Evolutionary conservation across 1,284 basidiomycete genomes (phyloP), one percentile per base, ranked within the genome.

Genomic region (Heterobasidion occidentale): DNA sequence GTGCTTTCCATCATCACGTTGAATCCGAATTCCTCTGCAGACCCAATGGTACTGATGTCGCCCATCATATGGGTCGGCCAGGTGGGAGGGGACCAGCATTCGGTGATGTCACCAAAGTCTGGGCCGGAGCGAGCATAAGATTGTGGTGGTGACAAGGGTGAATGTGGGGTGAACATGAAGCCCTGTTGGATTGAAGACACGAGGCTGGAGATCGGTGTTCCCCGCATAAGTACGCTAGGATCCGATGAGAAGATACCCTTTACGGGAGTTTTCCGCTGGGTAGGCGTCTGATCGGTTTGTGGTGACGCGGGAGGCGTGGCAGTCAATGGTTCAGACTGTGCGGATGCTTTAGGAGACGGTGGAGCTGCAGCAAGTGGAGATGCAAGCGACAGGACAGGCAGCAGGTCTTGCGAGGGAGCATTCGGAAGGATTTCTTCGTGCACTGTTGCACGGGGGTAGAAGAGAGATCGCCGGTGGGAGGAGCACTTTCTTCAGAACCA

Each of bases 121-220:
- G 38, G 38, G 12, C 12, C 38, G 5, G 11, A 3, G n/a, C 38
- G 38, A 42, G 44, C 55, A 38, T 83, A 81, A 35, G 74, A 72
- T 53, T 77, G 72, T 15, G 80, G 77, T 19, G 82, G 83, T 3
- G 83, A 84, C 38, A 84, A 70, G 3, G 82, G 81, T 2, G 78
- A 77, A 33, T 73, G 72, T 17, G 84, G 84, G 7, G 83, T 83
- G 61, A 80, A 78, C 35, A 84, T 66, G 67, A 89, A 90, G 14
- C 85, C 86, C 27, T 74, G 77, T 62, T 88, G 77, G 58, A 89
- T 90, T 3, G 83, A 84, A 36, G 77, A 75, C 44, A 90, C 73
- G 44, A 89, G 74, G 7, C 79, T 73, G 2, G 87, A 86, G 54
- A 89, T 89, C 1, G 87, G 86, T 34, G 86, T 88, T 60, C 78